A percentile compares a stretch with the other conserved stretches of the same genome.
These are phyloP conservation scores for Isabelozyma gotoi DNA, from an alignment of 805 yeast genomes.

Conservation along the genomic window DNA sequence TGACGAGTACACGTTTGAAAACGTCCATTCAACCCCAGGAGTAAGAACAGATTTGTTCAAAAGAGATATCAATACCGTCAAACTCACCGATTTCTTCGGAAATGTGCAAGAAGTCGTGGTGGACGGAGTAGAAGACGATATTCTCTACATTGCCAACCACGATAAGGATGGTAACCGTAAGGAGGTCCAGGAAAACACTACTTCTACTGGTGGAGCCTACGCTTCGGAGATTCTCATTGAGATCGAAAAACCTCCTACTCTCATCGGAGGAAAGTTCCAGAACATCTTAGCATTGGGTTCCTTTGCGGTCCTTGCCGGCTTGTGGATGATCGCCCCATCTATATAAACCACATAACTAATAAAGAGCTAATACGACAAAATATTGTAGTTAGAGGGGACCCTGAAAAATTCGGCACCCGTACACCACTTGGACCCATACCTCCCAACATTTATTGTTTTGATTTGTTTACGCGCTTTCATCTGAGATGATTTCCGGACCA, in stretches of 20 bases:
- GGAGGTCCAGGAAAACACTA: not conserved
- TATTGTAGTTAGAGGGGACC: no score
- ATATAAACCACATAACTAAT: no score
- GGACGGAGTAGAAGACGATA: constrained; percentile 55
- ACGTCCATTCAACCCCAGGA: constrained; percentile 93
- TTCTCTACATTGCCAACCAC: constrained; percentile 37
- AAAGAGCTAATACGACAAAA: no score
- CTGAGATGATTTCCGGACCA: not conserved
- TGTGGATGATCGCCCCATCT: not conserved
- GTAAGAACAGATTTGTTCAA: constrained; percentile 76
- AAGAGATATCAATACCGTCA: constrained; percentile 64
- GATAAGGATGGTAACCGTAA: constrained; percentile 20
- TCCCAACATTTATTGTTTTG: not conserved
- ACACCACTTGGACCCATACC: not conserved
- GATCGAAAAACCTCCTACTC: not conserved
- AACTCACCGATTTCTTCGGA: constrained; percentile 92
- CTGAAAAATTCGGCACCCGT: not conserved
- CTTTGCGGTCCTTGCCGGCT: not conserved
- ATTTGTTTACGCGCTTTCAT: not conserved
- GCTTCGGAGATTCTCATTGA: not conserved
- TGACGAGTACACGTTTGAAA: constrained; percentile 77
- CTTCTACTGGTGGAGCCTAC: not conserved
- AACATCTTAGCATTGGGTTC: not conserved
- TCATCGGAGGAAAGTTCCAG: not conserved
- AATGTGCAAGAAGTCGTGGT: constrained; percentile 77